Base-by-base conservation (phyloP, 2,329 filamentous ascomycete species). In the Exophiala mesophila region DNA sequence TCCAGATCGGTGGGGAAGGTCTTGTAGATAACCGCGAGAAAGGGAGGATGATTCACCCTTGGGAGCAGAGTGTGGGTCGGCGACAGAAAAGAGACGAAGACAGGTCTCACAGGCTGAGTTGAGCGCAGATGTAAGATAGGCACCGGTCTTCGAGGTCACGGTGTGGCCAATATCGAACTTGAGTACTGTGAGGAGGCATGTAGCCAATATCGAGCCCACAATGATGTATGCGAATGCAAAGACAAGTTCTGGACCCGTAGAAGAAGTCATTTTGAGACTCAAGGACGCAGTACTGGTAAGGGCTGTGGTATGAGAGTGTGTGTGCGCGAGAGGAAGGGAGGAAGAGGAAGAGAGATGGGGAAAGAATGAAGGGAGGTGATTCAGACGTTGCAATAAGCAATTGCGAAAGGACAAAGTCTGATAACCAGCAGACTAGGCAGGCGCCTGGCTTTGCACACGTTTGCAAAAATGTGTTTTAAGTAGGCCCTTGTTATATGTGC, bases 371-470 rank as follows among this genome's bases (percentile, higher is more conserved):
- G 6, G 23, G 23, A 26, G 12, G 23, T 26, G 7, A 26, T 12
- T 26, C 23, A 26, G 12, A 26, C 23, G 23, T 56, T 60, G 64
- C n/a, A n/a, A n/a, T n/a, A n/a, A n/a, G n/a, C n/a, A n/a, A n/a
- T n/a, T n/a, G n/a, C n/a, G n/a, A n/a, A n/a, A n/a, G n/a, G n/a
- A n/a, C n/a, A n/a, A n/a, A n/a, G n/a, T n/a, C n/a, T n/a, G n/a
- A n/a, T n/a, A n/a, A n/a, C n/a, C n/a, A n/a, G n/a, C n/a, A n/a
- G n/a, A n/a, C n/a, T n/a, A n/a, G n/a, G n/a, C n/a, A n/a, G n/a
- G n/a, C n/a, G n/a, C n/a, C n/a, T n/a, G n/a, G n/a, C n/a, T n/a
- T n/a, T n/a, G n/a, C n/a, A n/a, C n/a, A n/a, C n/a, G n/a, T n/a
- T n/a, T n/a, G n/a, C n/a, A n/a, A n/a, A n/a, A n/a, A n/a, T n/a